Evolutionary conservation across 305 asterid genomes (phyloP).

Genomic region (Striga hermonthica): DNA sequence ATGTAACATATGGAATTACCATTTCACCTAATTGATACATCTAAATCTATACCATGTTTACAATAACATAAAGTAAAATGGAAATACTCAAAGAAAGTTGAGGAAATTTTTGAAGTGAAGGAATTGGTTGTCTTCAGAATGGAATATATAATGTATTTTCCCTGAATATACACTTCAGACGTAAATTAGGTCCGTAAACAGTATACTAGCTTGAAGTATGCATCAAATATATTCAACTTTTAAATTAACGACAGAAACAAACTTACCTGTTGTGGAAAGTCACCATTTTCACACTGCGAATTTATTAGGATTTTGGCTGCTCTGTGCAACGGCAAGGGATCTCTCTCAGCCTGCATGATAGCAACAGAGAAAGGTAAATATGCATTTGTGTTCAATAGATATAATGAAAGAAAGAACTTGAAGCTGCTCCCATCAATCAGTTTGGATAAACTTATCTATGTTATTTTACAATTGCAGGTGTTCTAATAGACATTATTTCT

Average conservation of each 20-base stretch:
- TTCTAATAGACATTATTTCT: constrained; percentile 15
- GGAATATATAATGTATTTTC: constrained; percentile 7
- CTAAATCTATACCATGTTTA: too few relatives aligned
- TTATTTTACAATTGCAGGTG: not conserved
- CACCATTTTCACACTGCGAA: constrained; percentile 82
- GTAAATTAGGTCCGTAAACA: not conserved
- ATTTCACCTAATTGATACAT: too few relatives aligned
- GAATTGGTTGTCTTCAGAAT: constrained; percentile 13
- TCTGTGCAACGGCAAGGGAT: constrained; percentile 71
- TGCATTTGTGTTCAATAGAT: constrained; percentile 2
- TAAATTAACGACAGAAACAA: constrained; percentile 13
- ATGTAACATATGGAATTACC: too few relatives aligned
- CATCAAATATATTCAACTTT: not conserved
- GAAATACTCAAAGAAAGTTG: too few relatives aligned
- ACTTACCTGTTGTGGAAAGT: constrained; percentile 80
- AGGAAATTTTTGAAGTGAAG: not conserved
- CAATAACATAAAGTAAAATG: too few relatives aligned
- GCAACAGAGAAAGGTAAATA: constrained; percentile 19
- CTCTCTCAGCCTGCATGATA: constrained; percentile 67
- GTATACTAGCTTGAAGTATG: constrained; percentile 3
- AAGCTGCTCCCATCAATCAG: constrained; percentile 4
- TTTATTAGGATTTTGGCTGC: constrained; percentile 76
- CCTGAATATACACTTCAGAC: constrained; percentile 1
- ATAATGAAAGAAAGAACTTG: not conserved
- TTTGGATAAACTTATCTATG: constrained; percentile 5